A percentile compares a stretch with the other conserved stretches of the same genome.
Conservation (phyloP, 139 green algal species). For the Desmodesmus armatus region DNA sequence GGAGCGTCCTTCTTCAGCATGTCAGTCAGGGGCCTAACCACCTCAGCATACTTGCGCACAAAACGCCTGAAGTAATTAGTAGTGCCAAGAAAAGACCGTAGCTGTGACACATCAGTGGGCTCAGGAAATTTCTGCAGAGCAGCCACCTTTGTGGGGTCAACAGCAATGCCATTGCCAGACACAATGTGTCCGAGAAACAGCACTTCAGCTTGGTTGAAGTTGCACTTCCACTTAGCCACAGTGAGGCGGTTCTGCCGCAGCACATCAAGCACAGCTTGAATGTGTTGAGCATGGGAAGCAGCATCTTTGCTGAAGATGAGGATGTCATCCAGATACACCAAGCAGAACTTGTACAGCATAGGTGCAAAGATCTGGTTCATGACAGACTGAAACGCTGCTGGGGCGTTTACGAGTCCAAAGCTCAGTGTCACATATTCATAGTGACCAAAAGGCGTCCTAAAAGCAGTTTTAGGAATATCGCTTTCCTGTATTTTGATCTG, state of each 20-base stretch:
- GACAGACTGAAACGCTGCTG: slow-evolving; percentile 56
- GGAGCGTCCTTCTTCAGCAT: neutral
- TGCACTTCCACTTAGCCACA: neutral
- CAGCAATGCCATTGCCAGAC: neutral
- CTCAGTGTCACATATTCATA: slow-evolving; percentile 46
- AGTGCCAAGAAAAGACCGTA: slow-evolving; percentile 14
- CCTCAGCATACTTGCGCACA: slow-evolving; percentile 2
- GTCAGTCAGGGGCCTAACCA: neutral
- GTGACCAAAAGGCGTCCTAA: slow-evolving; percentile 16
- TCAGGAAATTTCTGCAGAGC: slow-evolving; percentile 22
- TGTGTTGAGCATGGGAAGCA: neutral
- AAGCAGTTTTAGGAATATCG: slow-evolving; percentile 13
- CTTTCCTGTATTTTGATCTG: neutral
- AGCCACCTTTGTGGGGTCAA: slow-evolving; percentile 7
- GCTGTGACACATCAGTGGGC: neutral
- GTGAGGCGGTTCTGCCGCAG: neutral
- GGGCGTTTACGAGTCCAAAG: slow-evolving; percentile 69
- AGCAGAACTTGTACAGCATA: slow-evolving; percentile 55
- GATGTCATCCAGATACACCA: slow-evolving; percentile 30
- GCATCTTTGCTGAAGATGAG: neutral
- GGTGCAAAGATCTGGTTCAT: slow-evolving; percentile 58
- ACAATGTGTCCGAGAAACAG: slow-evolving; percentile 18
- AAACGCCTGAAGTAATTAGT: slow-evolving; percentile 17
- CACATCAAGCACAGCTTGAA: slow-evolving; percentile 16
- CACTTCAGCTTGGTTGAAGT: neutral